Conservation (phyloP, 257 asterid genomes). For the Knoxia roxburghii region DNA sequence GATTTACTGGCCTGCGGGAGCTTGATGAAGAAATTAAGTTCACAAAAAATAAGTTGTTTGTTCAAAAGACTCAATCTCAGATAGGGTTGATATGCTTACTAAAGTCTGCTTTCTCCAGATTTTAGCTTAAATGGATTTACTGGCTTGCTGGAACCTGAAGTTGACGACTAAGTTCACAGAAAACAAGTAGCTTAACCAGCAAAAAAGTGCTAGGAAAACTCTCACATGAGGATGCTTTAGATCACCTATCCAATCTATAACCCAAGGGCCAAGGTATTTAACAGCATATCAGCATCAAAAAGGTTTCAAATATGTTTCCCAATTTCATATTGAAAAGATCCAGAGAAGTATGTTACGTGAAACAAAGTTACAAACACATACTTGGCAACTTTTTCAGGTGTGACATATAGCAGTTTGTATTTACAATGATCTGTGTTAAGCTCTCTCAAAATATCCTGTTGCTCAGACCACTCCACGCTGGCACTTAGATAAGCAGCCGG, state of each 20-base stretch:
- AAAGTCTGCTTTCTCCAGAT: neutral
- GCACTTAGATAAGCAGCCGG: conserved; percentile 95
- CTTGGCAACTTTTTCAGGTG: conserved; percentile 98
- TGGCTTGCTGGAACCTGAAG: neutral
- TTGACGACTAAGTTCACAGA: neutral
- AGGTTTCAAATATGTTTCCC: neutral
- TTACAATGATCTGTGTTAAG: conserved; percentile 63
- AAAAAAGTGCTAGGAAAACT: neutral
- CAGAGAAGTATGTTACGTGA: neutral
- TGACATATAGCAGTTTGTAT: conserved; percentile 86
- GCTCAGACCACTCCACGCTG: conserved; percentile 93
- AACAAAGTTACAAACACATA: conserved; percentile 29
- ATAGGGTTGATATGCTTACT: neutral
- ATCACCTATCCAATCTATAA: neutral
- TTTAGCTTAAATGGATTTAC: no score
- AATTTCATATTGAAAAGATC: conserved; percentile 1
- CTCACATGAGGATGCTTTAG: neutral
- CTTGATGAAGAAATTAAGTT: neutral
- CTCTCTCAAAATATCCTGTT: conserved; percentile 94
- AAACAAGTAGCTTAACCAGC: neutral
- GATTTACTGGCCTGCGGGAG: neutral
- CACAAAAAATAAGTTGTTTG: neutral
- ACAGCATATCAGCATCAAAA: neutral
- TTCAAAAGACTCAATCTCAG: no score
- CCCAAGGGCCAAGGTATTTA: neutral